Conservation (phyloP, 192 early-diverging fungal genomes). For the Coemansia guatemalensis region DNA sequence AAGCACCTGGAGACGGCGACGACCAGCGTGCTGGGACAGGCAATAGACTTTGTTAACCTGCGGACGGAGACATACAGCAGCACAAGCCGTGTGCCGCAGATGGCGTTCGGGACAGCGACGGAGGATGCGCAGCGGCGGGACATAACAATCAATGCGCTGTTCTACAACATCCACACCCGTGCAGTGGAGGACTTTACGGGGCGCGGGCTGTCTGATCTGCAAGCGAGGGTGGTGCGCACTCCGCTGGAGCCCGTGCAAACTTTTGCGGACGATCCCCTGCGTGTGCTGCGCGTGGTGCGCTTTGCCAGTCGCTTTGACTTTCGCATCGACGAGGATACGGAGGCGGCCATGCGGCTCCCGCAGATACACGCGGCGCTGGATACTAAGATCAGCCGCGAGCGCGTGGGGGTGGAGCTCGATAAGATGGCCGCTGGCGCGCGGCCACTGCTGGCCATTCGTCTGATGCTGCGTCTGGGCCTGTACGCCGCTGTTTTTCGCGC, state of each 20-base stretch:
- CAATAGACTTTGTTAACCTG: slow-evolving; percentile 95
- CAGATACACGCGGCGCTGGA: slow-evolving; percentile 64
- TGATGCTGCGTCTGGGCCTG: slow-evolving; percentile 52
- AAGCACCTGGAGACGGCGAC: slow-evolving; percentile 99
- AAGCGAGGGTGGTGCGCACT: slow-evolving; percentile 74
- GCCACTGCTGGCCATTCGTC: slow-evolving; percentile 54
- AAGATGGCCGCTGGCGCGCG: slow-evolving; percentile 82
- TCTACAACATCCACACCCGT: slow-evolving; percentile 90
- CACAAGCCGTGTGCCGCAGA: slow-evolving; percentile 76
- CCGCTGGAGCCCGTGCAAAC: slow-evolving; percentile 88
- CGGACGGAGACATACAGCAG: slow-evolving; percentile 87
- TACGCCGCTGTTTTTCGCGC: slow-evolving; percentile 35
- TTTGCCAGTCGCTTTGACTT: slow-evolving; percentile 93
- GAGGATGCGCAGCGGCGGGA: slow-evolving; percentile 96
- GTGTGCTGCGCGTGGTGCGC: slow-evolving; percentile 89
- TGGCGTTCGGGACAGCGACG: slow-evolving; percentile 81
- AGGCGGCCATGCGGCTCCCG: slow-evolving; percentile 55
- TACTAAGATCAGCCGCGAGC: slow-evolving; percentile 86
- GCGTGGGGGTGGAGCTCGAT: slow-evolving; percentile 88
- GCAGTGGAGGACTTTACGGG: slow-evolving; percentile 86
- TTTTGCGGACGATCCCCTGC: slow-evolving; percentile 92
- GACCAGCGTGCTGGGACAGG: slow-evolving; percentile 70
- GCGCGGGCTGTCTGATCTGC: slow-evolving; percentile 74
- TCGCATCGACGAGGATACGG: slow-evolving; percentile 66
- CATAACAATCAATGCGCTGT: slow-evolving; percentile 95